Base-by-base conservation (phyloP, 345 rosid genomes). In the Xanthoceras sorbifolium region DNA sequence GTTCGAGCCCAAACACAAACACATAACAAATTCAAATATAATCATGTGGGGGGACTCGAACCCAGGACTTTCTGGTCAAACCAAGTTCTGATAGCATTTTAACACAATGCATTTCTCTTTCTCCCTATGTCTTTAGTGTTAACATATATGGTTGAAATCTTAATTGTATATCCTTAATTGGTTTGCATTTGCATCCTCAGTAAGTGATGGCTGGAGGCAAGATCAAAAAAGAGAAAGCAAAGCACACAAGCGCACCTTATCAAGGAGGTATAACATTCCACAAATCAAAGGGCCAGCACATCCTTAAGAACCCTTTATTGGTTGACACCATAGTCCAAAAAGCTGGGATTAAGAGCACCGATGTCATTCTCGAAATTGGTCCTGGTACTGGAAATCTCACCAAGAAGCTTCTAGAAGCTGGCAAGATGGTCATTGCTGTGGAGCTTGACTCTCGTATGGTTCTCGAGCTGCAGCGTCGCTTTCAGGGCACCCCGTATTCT, bases 331-430 rank as follows among this genome's bases (percentile, higher is more conserved):
- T 94, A 3, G 94, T 94, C 46, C 92, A 94, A 81, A 94, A 91
- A 77, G 90, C 94, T 11, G 97, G 97, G 31, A 92, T 94, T 79
- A 90, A 90, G 81, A 73, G 84, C 83, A 94, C 94, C 34, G 97
- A 94, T 72, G 88, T 88, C 73, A 85, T 94, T 64, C 97, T 94
- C 60, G 97, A 94, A 86, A 94, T 94, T 63, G 94, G 97, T 76
- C 97, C 98, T 4, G 97, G 94, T 80, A 92, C 98, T 22, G 98
- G 97, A 28, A 92, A 94, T 64, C 88, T 94, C n/a, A 94, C 98
- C 17, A 91, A 86, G 88, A 94, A 92, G 86, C 98, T 94, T 75
- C 90, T 92, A 5, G 94, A 94, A 79, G 93, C 92, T 31, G 97
- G 97, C 4, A 92, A 94, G 75, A 80, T 78, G 78, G 97, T 92